Conservation (phyloP, 1,284 basidiomycete species). For the Acaromyces ingoldii region DNA sequence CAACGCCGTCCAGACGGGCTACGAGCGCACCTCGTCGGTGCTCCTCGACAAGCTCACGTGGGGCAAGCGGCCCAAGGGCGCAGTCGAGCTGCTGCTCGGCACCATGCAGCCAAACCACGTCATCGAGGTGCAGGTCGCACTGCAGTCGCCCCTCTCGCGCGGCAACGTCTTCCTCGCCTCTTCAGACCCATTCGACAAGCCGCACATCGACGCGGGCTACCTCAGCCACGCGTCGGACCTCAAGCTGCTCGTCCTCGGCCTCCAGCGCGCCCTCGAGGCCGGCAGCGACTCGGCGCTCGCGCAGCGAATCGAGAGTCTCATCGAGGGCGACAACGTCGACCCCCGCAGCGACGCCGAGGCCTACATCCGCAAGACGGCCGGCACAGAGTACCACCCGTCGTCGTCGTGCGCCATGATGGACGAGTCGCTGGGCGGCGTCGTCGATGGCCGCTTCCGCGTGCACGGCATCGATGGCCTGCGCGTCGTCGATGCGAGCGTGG, state of each 20-base stretch:
- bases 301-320: not conserved
- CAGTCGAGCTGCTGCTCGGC: constrained; percentile 38
- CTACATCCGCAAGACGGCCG: constrained; percentile 19
- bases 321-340: not conserved
- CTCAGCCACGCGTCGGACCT: constrained; percentile 34
- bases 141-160: constrained; percentile 45
- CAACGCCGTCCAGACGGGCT: constrained; percentile 21
- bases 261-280: constrained; percentile 34
- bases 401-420: constrained; percentile 1
- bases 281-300: constrained; percentile 20
- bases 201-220: constrained; percentile 41
- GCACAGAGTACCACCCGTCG: constrained; percentile 30
- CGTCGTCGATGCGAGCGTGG: constrained; percentile 37
- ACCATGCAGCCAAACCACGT: constrained; percentile 24
- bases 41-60: constrained; percentile 22
- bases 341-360: too few species aligned
- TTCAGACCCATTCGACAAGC: constrained; percentile 26
- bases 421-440: constrained; percentile 56
- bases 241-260: constrained; percentile 27
- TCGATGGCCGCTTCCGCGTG: constrained; percentile 45
- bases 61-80: too few species aligned
- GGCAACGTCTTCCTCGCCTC: constrained; percentile 34
- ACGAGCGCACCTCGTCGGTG: too few species aligned
- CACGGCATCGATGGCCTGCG: constrained; percentile 48
- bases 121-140: constrained; percentile 30